These are phyloP conservation scores for Coniochaeta pulveracea DNA, from an alignment of 2,329 filamentous ascomycete species.

Conservation along the genomic window DNA sequence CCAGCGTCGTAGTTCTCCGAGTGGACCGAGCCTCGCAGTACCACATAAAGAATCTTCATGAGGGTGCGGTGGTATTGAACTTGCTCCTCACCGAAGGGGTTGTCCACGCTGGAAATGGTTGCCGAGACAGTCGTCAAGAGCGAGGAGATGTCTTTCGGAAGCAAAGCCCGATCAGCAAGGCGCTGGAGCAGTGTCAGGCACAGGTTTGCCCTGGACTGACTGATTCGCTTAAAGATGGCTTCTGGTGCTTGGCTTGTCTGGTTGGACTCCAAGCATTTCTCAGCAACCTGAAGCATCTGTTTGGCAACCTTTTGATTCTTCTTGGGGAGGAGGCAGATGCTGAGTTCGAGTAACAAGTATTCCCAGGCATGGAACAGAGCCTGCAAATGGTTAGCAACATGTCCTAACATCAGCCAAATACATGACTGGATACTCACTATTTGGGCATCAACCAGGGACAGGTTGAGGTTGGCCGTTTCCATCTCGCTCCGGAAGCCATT, in stretches of 20 bases:
- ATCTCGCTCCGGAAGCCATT: conserved; percentile 77
- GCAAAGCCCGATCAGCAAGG: conserved; percentile 48
- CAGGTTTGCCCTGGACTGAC: conserved; percentile 67
- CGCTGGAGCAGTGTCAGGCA: conserved; percentile 74
- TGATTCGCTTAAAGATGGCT: conserved; percentile 69
- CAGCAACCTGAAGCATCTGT: conserved; percentile 62
- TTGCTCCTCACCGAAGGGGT: conserved; percentile 39
- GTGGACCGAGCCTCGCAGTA: conserved; percentile 54
- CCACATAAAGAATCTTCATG: conserved; percentile 74
- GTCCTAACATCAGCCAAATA: not conserved
- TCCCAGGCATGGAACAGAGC: conserved; percentile 84
- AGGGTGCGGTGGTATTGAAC: conserved; percentile 71
- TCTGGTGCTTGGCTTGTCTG: conserved; percentile 61
- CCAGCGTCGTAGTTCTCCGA: conserved; percentile 18
- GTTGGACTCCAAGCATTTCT: conserved; percentile 71
- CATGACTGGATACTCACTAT: conserved; percentile 45
- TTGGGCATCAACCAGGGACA: conserved; percentile 88
- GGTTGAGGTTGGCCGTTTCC: conserved; percentile 75
- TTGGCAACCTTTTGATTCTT: conserved; percentile 45
- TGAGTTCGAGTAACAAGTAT: conserved; percentile 73
- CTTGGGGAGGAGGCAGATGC: conserved; percentile 43
- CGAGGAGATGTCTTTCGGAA: conserved; percentile 37
- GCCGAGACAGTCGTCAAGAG: conserved; percentile 38
- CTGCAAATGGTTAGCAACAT: conserved; percentile 24
- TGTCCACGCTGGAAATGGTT: conserved; percentile 40